Conservation (phyloP, 305 asterid species). For the Fraxinus xanthoxyloides region DNA sequence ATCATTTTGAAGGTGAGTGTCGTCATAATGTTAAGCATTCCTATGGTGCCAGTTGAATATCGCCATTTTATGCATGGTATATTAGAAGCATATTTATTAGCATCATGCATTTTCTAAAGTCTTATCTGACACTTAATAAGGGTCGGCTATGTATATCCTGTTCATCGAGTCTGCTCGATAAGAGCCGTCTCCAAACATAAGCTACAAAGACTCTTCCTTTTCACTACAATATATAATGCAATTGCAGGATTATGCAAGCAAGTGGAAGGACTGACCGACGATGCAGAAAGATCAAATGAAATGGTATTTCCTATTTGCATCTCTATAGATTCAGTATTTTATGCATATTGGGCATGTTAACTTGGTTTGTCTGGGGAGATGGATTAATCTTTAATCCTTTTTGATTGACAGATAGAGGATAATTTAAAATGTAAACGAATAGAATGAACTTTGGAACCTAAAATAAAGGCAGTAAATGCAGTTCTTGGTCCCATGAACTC, state of each 20-base stretch:
- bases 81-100: not conserved
- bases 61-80: not conserved
- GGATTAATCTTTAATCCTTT: not conserved
- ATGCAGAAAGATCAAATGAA: constrained; percentile 87
- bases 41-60: not conserved
- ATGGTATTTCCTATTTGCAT: constrained; percentile 42
- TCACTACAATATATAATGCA: not conserved
- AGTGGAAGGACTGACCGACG: constrained; percentile 65
- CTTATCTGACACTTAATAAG: not conserved
- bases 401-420: not conserved
- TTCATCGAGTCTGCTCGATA: not conserved
- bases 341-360: not conserved
- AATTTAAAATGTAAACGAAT: not conserved
- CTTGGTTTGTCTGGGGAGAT: not conserved
- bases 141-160: not conserved
- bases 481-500: not conserved
- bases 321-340: not conserved
- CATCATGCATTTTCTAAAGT: not conserved
- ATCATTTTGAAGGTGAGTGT: constrained; percentile 75
- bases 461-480: not conserved
- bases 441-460: not conserved
- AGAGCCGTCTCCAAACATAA: not conserved
- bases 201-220: not conserved
- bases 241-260: constrained; percentile 75
- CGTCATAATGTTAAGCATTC: not conserved